Conservation (phyloP, 179 eudicot species). For the Spinacia oleracea region DNA sequence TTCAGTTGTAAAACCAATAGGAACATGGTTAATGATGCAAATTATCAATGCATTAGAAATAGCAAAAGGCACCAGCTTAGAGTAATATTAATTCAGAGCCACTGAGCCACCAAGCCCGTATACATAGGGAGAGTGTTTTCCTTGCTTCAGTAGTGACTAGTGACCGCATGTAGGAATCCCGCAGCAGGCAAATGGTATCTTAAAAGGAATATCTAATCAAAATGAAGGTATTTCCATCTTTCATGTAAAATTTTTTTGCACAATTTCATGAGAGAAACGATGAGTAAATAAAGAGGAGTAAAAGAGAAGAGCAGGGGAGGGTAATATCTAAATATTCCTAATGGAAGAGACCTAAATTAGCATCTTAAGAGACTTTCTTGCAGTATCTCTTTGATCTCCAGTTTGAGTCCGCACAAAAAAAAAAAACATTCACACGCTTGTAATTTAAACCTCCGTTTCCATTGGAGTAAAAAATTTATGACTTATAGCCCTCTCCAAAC, state of each 20-base stretch:
- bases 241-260: background rate
- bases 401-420: background rate
- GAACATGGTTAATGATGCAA: background rate
- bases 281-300: background rate
- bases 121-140: background rate
- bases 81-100: background rate
- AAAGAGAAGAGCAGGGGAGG: background rate
- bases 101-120: background rate
- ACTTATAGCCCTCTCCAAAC: slow-evolving; percentile 2
- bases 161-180: background rate
- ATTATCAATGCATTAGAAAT: background rate
- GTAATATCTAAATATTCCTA: background rate
- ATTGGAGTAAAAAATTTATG: background rate
- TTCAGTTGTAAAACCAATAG: background rate
- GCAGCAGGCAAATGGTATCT: background rate
- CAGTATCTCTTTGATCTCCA: background rate
- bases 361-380: background rate
- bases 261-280: background rate
- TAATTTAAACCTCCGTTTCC: background rate
- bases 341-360: background rate
- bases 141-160: background rate
- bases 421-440: background rate
- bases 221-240: background rate
- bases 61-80: background rate
- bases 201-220: background rate